Conservation (phyloP, 768 basidiomycete species). For the Suillus subaureus region DNA sequence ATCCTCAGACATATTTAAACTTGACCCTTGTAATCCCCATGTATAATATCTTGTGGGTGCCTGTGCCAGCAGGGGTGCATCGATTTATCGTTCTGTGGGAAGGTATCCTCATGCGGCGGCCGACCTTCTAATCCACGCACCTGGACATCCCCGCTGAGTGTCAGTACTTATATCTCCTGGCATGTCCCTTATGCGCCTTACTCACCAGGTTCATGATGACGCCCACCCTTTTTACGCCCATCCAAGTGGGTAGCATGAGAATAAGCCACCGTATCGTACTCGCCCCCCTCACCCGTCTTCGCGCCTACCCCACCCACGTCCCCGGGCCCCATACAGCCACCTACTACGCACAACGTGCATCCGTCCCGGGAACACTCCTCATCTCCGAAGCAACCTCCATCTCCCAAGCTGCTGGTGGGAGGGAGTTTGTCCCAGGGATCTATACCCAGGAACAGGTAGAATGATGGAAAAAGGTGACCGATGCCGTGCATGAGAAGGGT, state of each 20-base stretch:
- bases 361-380: slow-evolving; percentile 41
- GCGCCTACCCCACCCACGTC: slow-evolving; percentile 28
- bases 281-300: slow-evolving; percentile 38
- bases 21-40: too few relatives aligned
- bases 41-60: too few relatives aligned
- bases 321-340: slow-evolving; percentile 35
- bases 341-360: slow-evolving; percentile 41
- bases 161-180: too few relatives aligned
- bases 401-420: slow-evolving; percentile 32
- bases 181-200: too few relatives aligned
- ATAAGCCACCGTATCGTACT: slow-evolving; percentile 39
- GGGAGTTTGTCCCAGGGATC: slow-evolving; percentile 47
- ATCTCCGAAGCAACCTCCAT: slow-evolving; percentile 50
- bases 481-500: slow-evolving; percentile 45
- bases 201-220: not conserved
- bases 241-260: slow-evolving; percentile 29
- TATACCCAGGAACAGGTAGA: slow-evolving; percentile 50
- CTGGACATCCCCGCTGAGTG: too few relatives aligned
- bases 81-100: too few relatives aligned
- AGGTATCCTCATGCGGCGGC: too few relatives aligned
- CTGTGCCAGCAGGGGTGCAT: too few relatives aligned
- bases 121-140: too few relatives aligned
- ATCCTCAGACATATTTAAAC: too few relatives aligned
- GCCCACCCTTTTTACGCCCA: slow-evolving; percentile 34
- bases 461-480: slow-evolving; percentile 54